A percentile compares a stretch with the other conserved stretches of the same genome.
phyloP scores from a whole-genome alignment of 495 filamentous ascomycete genomes.

The Neurospora sp. region DNA sequence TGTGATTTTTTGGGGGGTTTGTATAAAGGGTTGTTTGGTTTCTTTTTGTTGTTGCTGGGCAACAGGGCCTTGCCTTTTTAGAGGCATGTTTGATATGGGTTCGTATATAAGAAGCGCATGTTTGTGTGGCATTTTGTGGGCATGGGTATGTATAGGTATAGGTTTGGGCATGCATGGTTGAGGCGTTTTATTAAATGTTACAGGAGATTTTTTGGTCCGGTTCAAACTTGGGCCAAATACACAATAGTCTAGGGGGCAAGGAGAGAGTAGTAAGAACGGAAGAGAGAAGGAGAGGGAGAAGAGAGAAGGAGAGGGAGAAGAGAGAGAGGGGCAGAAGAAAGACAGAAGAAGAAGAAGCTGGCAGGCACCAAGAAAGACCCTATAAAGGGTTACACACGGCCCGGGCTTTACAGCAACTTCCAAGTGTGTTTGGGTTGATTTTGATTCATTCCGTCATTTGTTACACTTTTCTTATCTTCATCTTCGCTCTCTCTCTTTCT shows the following conservation, averaged over 20 bases:
- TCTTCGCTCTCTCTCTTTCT: not conserved
- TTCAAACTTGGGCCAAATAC: not conserved
- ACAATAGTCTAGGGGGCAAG: not conserved
- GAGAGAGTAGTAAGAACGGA: not conserved
- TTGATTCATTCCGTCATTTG: not conserved
- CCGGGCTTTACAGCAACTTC: too few relatives aligned
- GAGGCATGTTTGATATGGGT: not conserved
- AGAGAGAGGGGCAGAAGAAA: not conserved
- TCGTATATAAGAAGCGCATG: not conserved
- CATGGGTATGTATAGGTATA: not conserved
- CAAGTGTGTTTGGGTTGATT: not conserved
- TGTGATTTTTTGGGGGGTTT: conserved; percentile 29
- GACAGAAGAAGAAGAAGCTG: not conserved
- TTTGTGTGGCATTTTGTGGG: not conserved
- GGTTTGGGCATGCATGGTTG: not conserved
- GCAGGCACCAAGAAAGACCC: not conserved
- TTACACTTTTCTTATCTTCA: not conserved
- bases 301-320: too few relatives aligned
- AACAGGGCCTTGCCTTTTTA: not conserved
- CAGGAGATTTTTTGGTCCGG: not conserved
- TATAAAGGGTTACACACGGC: not conserved
- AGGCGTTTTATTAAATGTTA: not conserved
- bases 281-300: not conserved
- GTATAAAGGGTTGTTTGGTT: not conserved
- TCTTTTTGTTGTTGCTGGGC: not conserved